These are phyloP conservation scores for Gymnopilus junonius DNA, from an alignment of 768 basidiomycete species.

Conservation along the genomic window DNA sequence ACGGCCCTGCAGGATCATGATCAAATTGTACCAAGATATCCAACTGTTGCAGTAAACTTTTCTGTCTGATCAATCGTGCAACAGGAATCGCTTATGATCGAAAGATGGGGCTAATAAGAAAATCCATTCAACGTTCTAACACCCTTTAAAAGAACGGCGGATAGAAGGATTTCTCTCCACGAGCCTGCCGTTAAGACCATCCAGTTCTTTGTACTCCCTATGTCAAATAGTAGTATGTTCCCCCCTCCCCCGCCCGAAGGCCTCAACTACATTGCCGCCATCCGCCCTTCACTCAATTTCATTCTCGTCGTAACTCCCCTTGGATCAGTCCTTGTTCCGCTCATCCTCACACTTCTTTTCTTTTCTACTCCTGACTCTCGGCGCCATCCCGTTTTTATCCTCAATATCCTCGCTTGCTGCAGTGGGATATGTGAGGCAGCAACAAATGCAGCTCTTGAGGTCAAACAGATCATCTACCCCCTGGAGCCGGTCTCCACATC, in stretches of 20 bases:
- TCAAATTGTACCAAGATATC: too few species aligned
- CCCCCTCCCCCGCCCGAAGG: constrained; percentile 29
- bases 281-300: constrained; percentile 25
- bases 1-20: too few species aligned
- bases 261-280: constrained; percentile 30
- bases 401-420: constrained; percentile 34
- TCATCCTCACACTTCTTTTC: constrained; percentile 34
- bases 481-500: constrained; percentile 16
- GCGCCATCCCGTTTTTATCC: constrained; percentile 31
- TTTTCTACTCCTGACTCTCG: constrained; percentile 34
- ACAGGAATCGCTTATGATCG: not conserved
- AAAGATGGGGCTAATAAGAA: too few species aligned
- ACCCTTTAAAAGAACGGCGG: not conserved
- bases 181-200: not conserved
- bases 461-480: constrained; percentile 20
- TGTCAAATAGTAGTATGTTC: not conserved
- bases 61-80: not conserved
- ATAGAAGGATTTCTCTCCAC: not conserved
- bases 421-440: constrained; percentile 29
- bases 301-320: constrained; percentile 34
- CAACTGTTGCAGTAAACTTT: not conserved
- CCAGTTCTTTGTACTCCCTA: not conserved
- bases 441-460: constrained; percentile 26
- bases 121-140: too few species aligned
- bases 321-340: constrained; percentile 33